Conservation (phyloP, 2,329 filamentous ascomycete genomes). For the Claviceps citrina region DNA sequence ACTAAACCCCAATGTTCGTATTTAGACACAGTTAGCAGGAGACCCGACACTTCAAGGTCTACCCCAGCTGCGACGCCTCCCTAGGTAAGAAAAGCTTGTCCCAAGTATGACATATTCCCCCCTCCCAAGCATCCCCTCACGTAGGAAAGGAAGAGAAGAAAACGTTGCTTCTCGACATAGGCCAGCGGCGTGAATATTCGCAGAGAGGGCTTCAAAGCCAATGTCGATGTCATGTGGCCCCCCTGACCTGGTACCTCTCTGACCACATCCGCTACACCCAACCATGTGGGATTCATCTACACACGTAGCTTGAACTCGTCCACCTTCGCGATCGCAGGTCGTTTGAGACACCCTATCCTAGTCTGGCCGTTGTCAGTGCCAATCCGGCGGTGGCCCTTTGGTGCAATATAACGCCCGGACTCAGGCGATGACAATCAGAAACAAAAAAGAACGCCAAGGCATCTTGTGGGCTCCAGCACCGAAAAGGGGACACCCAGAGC, state of each 20-base stretch:
- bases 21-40: background rate
- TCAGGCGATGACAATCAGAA: no score
- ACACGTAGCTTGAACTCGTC: background rate
- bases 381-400: slow-evolving; percentile 9
- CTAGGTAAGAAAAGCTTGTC: no score
- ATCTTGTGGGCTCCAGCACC: no score
- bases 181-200: background rate
- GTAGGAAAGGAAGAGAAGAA: background rate
- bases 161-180: background rate
- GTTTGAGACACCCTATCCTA: background rate
- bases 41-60: slow-evolving; percentile 1
- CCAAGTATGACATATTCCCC: slow-evolving; percentile 7
- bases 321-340: background rate
- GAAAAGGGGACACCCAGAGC: no score
- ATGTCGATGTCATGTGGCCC: slow-evolving; percentile 5
- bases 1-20: slow-evolving; percentile 3
- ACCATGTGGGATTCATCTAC: background rate
- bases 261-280: background rate
- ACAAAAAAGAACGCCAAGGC: no score
- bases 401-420: no score
- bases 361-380: slow-evolving; percentile 2
- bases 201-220: slow-evolving; percentile 9
- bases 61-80: slow-evolving; percentile 4
- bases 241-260: slow-evolving; percentile 3
- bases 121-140: background rate